Base-by-base conservation (phyloP, 2,329 filamentous ascomycete species). In the Paecilomyces sp. region DNA sequence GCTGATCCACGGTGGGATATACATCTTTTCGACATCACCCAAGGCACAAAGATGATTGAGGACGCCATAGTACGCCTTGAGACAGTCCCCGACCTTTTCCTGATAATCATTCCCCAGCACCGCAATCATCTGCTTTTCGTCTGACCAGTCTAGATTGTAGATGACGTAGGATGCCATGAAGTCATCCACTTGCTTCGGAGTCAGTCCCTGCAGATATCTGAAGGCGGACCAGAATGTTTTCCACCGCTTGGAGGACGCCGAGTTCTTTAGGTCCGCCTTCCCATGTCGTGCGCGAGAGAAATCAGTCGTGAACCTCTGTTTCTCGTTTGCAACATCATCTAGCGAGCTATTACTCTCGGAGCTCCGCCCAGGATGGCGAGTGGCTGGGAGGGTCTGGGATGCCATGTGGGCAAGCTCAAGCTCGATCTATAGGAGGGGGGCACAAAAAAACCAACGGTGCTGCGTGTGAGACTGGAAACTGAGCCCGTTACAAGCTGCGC, bases 1-100 rank as follows among this genome's bases (percentile, higher is more conserved):
- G 68, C 81, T 80, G 79, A 83, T 81, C 57, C 80, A 74, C 1
- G 81, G 81, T 12, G 81, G 81, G 58, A 83, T 83, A 67, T 83
- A 83, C 81, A 83, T 83, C 70, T 83, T 83, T 66, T 83, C 81
- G n/a, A 83, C 80, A 52, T 82, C 79, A 34, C 81, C 81, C 11
- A 83, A 75, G 28, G 80, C 81, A 67, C 81, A 83, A 11, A 83
- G 76, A 60, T 83, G 81, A 66, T 83, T 83, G 33, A 83, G 70
- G 13, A 83, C 79, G 31, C 80, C 80, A 61, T 83, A 83, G 67
- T 83, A 83, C 11, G 80, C 68, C 56, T 76, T 75, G 57, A 83
- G 75, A 59, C 80, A 82, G 61, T 80, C 79, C 58, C 81, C 81
- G 13, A 83, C 80, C 50, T 77, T 79, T 50, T 78, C 66, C 64